Base-by-base conservation (phyloP, 2,329 filamentous ascomycete genomes). In the Trichoderma harzianum region DNA sequence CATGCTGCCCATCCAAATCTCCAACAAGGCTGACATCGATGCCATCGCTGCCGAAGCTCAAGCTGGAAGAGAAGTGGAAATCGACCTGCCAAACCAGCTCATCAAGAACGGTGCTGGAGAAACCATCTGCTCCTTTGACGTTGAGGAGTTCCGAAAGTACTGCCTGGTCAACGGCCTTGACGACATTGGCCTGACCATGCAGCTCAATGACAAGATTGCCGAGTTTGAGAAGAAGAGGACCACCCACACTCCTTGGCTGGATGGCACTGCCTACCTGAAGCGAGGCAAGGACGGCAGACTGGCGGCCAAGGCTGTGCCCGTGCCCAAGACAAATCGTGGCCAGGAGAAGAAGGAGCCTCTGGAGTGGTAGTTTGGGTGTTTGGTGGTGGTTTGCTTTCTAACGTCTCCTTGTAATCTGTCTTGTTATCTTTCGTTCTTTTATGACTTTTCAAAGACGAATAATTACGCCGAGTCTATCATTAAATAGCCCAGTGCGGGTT, bases 131-230 rank as follows among this genome's bases (percentile, higher is more conserved):
- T 82, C 83, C 53, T 98, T 98, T 78, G 92, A 97, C 0, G 93
- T 97, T 7, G 95, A 98, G 80, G 90, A 92, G 83, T 98, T 98
- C 86, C 87, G 94, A 80, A 97, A 97, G 84, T 94, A 98, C 84
- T 98, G 95, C 82, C 84, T 98, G 65, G 82, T 97, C 78, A 97
- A 98, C 79, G 95, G 95, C 0, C 89, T 98, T 11, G 95, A 98
- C 80, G 96, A 98, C 77, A 98, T 98, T 78, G 95, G 95, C 43
- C 84, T 98, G 74, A 98, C 95, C 7, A 93, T 98, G 87, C 93
- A 97, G 84, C 89, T 93, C 83, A 94, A 96, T 75, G 92, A 94
- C 74, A 94, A 97, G 87, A 98, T 98, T 79, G 84, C 88, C 72
- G 87, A 87, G 73, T 97, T 96, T 78, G 95, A 98, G 89, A 84